These are phyloP conservation scores for Linnemannia elongata DNA, from an alignment of 192 early-diverging fungal genomes.

Conservation along the genomic window DNA sequence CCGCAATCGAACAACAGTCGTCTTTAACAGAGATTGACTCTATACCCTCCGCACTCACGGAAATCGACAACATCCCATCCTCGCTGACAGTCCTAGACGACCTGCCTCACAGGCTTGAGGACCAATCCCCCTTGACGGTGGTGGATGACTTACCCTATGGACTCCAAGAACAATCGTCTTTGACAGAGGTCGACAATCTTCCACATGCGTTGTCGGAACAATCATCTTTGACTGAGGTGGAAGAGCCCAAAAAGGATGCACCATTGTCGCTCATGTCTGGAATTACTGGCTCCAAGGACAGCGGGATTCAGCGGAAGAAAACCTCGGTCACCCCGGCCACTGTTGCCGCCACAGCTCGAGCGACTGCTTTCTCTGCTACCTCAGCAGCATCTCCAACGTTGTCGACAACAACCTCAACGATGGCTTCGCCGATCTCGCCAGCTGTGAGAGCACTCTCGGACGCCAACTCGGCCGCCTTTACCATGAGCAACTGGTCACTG, in stretches of 20 bases:
- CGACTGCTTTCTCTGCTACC: conserved; percentile 11
- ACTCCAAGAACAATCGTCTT: conserved; percentile 38
- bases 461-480: conserved; percentile 18
- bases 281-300: neutral
- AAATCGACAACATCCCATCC: conserved; percentile 32
- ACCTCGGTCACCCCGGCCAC: neutral
- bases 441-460: neutral
- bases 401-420: neutral
- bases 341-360: neutral
- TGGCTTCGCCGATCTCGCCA: neutral
- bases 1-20: conserved; percentile 41
- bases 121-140: conserved; percentile 38
- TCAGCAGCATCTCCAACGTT: neutral
- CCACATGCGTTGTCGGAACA: conserved; percentile 31
- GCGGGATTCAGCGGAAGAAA: neutral
- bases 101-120: conserved; percentile 31
- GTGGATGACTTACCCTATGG: conserved; percentile 37
- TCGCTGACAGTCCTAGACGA: conserved; percentile 36
- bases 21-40: conserved; percentile 39
- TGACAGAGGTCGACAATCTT: conserved; percentile 42
- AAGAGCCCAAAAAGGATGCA: neutral
- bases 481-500: conserved; percentile 54
- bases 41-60: conserved; percentile 34
- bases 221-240: conserved; percentile 32
- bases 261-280: neutral